Conservation (phyloP, 345 rosid genomes). For the Corymbia maculata region DNA sequence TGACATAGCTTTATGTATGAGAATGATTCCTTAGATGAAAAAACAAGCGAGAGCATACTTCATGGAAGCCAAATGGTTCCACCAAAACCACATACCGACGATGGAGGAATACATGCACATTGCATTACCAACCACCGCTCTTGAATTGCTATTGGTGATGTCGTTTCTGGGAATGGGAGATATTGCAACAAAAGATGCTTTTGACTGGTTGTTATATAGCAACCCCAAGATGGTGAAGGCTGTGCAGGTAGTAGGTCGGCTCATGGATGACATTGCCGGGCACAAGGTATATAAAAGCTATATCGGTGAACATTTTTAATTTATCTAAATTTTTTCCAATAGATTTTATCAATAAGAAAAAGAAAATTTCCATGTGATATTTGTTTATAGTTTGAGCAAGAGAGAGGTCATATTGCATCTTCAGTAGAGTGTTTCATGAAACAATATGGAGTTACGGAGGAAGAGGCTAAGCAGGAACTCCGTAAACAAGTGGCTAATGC, state of each 20-base stretch:
- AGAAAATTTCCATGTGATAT: not conserved
- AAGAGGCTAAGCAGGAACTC: not conserved
- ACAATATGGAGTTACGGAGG: not conserved
- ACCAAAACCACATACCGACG: not conserved
- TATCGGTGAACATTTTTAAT: not conserved
- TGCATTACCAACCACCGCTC: not conserved
- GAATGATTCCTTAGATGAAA: not conserved
- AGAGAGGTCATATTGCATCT: not conserved
- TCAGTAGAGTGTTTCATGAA: not conserved
- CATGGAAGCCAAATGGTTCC: not conserved
- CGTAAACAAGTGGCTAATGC: not conserved
- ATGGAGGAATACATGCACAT: not conserved
- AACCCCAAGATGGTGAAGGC: not conserved
- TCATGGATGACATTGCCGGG: not conserved
- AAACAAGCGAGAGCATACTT: not conserved
- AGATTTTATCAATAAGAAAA: not conserved
- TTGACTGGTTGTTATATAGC: not conserved
- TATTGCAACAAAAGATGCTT: not conserved
- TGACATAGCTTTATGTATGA: not conserved
- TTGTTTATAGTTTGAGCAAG: not conserved
- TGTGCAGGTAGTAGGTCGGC: not conserved
- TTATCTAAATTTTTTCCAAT: no score
- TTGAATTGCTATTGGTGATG: not conserved
- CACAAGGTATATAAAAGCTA: not conserved
- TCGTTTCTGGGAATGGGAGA: not conserved